Evolutionary conservation across 768 basidiomycete species (phyloP).

Genomic region (Cytidiella melzeri): DNA sequence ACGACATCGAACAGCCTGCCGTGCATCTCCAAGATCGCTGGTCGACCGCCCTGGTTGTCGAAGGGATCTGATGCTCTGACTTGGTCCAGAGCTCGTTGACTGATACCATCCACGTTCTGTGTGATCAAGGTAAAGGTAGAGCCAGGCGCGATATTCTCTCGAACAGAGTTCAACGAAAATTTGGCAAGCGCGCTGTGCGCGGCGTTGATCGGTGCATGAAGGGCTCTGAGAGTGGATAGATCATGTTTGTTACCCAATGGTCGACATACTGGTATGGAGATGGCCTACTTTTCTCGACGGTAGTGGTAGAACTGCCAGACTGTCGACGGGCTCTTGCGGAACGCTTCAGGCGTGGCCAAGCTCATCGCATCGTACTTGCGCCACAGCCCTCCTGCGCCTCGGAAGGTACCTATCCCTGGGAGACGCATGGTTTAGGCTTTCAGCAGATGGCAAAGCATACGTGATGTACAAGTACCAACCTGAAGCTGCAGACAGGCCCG

Average conservation of each 20-base stretch:
- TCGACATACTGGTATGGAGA: constrained; percentile 5
- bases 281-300: constrained; percentile 44
- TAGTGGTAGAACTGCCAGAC: constrained; percentile 67
- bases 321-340: constrained; percentile 38
- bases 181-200: constrained; percentile 48
- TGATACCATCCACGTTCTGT: constrained; percentile 59
- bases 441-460: background rate
- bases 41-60: background rate
- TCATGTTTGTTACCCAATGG: background rate
- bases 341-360: constrained; percentile 50
- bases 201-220: constrained; percentile 43
- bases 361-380: constrained; percentile 41
- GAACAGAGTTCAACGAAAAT: constrained; percentile 35
- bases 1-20: constrained; percentile 48
- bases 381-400: constrained; percentile 48
- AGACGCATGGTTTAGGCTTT: constrained; percentile 5
- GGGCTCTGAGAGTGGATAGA: constrained; percentile 31
- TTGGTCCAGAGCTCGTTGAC: constrained; percentile 32
- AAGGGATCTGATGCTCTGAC: constrained; percentile 1
- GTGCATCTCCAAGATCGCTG: constrained; percentile 49
- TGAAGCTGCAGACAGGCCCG: constrained; percentile 61
- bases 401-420: constrained; percentile 41
- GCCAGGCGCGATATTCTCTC: constrained; percentile 33
- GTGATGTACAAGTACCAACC: constrained; percentile 27
- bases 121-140: constrained; percentile 44